A percentile compares a stretch with the other conserved stretches of the same genome.
phyloP scores from a whole-genome alignment of 2,329 filamentous ascomycete genomes.

The Delphinella strobiligena region DNA sequence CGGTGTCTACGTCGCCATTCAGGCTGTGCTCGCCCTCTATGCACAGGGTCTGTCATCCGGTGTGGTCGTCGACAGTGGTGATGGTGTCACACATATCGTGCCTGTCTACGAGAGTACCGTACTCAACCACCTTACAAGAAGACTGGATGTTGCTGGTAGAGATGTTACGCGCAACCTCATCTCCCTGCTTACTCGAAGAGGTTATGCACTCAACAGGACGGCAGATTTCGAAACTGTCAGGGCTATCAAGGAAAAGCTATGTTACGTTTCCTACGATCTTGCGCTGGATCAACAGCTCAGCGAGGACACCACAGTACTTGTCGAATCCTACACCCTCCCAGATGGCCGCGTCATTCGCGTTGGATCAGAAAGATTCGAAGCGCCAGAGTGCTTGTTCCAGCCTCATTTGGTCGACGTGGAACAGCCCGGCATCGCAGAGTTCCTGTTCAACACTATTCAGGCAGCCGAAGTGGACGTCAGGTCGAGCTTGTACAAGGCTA shows the following conservation, averaged over 20 bases:
- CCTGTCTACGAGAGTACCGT: slow-evolving; percentile 98
- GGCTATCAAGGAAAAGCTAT: slow-evolving; percentile 99
- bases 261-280: slow-evolving; percentile 97
- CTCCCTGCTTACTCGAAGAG: slow-evolving; percentile 79
- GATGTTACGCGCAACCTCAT: slow-evolving; percentile 99
- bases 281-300: slow-evolving; percentile 91
- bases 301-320: slow-evolving; percentile 92
- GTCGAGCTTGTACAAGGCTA: slow-evolving; percentile 88
- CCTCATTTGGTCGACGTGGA: slow-evolving; percentile 96
- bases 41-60: slow-evolving; percentile 76
- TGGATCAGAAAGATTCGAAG: slow-evolving; percentile 94
- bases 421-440: slow-evolving; percentile 90
- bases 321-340: slow-evolving; percentile 94
- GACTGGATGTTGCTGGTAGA: slow-evolving; percentile 88
- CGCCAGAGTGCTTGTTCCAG: slow-evolving; percentile 96
- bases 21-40: slow-evolving; percentile 90
- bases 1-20: slow-evolving; percentile 94
- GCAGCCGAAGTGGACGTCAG: slow-evolving; percentile 90
- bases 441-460: slow-evolving; percentile 98
- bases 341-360: slow-evolving; percentile 94
- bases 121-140: slow-evolving; percentile 87
- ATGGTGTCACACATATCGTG: slow-evolving; percentile 96
- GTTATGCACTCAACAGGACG: slow-evolving; percentile 93
- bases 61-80: slow-evolving; percentile 97
- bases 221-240: slow-evolving; percentile 98